Percentiles rank a stretch among this genome's conserved stretches.
These are phyloP conservation scores for Knufia petricola DNA, from an alignment of 2,329 filamentous ascomycete genomes.

Conservation along the genomic window DNA sequence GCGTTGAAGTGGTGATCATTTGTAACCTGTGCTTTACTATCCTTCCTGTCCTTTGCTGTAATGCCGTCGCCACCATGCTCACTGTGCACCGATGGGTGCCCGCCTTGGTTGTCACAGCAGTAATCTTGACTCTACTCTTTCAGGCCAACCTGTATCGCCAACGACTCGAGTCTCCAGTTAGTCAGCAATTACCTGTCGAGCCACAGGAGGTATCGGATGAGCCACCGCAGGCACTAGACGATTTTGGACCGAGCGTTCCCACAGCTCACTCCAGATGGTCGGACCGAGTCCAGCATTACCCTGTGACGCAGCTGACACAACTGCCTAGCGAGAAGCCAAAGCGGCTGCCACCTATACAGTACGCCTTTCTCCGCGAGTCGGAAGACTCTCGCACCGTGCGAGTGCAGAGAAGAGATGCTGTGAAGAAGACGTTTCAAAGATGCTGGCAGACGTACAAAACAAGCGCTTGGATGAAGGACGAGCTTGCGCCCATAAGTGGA, in stretches of 20 bases:
- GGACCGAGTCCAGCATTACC: neutral
- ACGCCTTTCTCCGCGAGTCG: neutral
- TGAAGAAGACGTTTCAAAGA: neutral
- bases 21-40: too few relatives aligned
- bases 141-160: too few relatives aligned
- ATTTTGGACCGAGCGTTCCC: neutral
- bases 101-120: too few relatives aligned
- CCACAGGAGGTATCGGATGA: neutral
- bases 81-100: too few relatives aligned
- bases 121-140: too few relatives aligned
- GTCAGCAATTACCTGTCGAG: too few relatives aligned
- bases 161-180: too few relatives aligned
- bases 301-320: neutral
- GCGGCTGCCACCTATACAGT: neutral
- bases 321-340: neutral
- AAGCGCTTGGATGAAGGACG: constrained; percentile 55
- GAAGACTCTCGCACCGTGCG: neutral
- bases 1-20: too few relatives aligned
- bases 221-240: neutral
- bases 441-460: constrained; percentile 53
- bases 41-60: too few relatives aligned
- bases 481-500: constrained; percentile 49
- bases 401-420: neutral
- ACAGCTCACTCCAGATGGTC: neutral
- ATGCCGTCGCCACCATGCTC: too few relatives aligned